phyloP scores from a whole-genome alignment of 495 filamentous ascomycete species.

The Penicillium roqueforti region DNA sequence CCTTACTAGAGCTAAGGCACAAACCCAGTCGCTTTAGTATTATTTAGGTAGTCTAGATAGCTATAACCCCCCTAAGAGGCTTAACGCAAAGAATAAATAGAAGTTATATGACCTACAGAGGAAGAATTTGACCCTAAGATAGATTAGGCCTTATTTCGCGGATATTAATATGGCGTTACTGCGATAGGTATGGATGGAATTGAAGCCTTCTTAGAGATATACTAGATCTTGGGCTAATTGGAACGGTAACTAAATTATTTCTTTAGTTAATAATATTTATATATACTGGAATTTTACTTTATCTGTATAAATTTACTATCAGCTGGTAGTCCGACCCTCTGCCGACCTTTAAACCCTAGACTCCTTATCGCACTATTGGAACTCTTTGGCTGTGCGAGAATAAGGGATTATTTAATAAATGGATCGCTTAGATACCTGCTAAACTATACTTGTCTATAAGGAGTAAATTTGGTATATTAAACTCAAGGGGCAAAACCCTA shows the following conservation, averaged over 20 bases:
- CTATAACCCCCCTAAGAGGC: neutral
- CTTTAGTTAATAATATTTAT: neutral
- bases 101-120: constrained; percentile 12
- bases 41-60: neutral
- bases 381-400: neutral
- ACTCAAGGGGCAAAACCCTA: neutral
- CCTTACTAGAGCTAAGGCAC: constrained; percentile 11
- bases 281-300: neutral
- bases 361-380: neutral
- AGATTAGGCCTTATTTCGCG: neutral
- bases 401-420: neutral
- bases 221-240: constrained; percentile 1
- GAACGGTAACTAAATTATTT: neutral
- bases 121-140: too few species aligned
- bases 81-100: constrained; percentile 9
- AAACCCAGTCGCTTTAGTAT: neutral
- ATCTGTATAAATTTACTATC: neutral
- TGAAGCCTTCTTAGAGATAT: neutral
- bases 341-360: neutral
- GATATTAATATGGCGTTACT: neutral
- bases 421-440: neutral
- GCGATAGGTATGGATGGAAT: constrained; percentile 3
- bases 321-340: neutral
- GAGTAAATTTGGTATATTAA: neutral
- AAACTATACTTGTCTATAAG: neutral